These are phyloP conservation scores for Trapa bicornis DNA, from an alignment of 345 rosid species.

Conservation along the genomic window DNA sequence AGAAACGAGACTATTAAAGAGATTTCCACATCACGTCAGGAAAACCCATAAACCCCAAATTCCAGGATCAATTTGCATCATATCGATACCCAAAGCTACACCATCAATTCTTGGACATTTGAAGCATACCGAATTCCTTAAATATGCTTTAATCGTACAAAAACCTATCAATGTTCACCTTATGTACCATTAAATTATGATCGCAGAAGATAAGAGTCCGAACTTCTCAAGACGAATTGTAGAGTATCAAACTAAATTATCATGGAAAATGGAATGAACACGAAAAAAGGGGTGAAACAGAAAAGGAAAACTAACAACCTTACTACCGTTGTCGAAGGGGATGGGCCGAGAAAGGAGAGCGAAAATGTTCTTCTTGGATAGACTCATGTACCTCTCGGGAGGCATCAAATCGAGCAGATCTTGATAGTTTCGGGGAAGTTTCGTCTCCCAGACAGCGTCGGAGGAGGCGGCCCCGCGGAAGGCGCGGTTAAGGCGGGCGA, in stretches of 20 bases:
- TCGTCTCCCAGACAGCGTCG: conserved; percentile 82
- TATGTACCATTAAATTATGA: neutral
- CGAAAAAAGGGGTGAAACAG: no score
- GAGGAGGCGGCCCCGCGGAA: conserved; percentile 93
- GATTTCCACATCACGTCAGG: neutral
- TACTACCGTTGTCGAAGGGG: conserved; percentile 59
- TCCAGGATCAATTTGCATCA: neutral
- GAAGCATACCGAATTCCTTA: neutral
- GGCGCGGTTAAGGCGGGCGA: conserved; percentile 67
- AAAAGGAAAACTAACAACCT: conserved; percentile 25
- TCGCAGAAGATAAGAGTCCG: neutral
- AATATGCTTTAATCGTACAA: neutral
- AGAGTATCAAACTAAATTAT: conserved; percentile 4
- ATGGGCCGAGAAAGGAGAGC: conserved; percentile 75
- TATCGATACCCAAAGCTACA: neutral
- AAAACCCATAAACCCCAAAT: neutral
- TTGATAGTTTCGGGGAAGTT: conserved; percentile 69
- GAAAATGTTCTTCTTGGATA: conserved; percentile 70
- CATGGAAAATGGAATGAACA: neutral
- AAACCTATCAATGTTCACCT: neutral
- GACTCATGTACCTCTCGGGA: conserved; percentile 44
- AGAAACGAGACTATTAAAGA: neutral
- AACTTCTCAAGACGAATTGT: neutral
- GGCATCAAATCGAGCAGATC: conserved; percentile 82
- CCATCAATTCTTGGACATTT: neutral